phyloP scores from a whole-genome alignment of 805 yeast genomes.

The Saturnispora quitensis region DNA sequence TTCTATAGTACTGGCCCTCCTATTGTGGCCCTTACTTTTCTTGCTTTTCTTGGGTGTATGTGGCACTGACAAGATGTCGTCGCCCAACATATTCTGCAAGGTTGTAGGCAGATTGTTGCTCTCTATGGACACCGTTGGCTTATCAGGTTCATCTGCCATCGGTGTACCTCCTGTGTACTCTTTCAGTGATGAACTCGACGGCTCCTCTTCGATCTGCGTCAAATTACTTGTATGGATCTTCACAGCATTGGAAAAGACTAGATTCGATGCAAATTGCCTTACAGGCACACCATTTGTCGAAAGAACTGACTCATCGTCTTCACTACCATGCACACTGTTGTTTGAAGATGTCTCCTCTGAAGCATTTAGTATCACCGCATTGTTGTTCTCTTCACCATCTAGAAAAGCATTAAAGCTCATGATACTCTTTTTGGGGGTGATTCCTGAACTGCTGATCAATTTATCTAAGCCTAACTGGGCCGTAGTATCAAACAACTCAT shows the following conservation, averaged over 20 bases:
- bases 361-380: constrained; percentile 12
- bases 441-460: constrained; percentile 2
- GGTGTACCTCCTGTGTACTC: background rate
- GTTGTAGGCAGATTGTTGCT: background rate
- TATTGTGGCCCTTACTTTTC: background rate
- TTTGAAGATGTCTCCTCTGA: constrained; percentile 4
- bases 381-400: constrained; percentile 13
- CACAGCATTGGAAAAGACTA: background rate
- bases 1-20: constrained; percentile 37
- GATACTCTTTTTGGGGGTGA: constrained; percentile 8
- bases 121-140: background rate
- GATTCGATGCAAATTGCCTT: background rate
- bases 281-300: background rate
- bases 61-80: background rate
- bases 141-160: background rate
- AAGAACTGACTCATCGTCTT: background rate
- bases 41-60: background rate
- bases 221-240: background rate
- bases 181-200: background rate
- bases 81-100: background rate
- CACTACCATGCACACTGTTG: background rate
- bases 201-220: constrained; percentile 5
- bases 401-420: constrained; percentile 10
- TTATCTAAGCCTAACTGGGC: constrained; percentile 5
- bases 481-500: constrained; percentile 13